Base-by-base conservation (phyloP, 2,329 filamentous ascomycete genomes). In the Trichoderma arundinaceum region DNA sequence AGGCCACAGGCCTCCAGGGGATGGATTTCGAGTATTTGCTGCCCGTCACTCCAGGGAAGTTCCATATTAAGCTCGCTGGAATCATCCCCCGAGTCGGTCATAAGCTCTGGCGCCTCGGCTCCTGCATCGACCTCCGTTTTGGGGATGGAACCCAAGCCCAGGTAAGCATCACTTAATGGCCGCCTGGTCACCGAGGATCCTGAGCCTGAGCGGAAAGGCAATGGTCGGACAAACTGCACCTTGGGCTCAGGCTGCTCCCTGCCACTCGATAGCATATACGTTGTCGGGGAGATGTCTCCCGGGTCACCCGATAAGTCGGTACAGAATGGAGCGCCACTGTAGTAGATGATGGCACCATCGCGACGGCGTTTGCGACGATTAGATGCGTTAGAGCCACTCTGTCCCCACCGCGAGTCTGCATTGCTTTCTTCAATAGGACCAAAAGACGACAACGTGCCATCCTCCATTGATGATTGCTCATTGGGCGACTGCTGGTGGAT, bases 331-430 rank as follows among this genome's bases (percentile, higher is more conserved):
- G 90, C 90, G 32, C 90, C 91, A 67, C 85, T 92, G 74, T 94
- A 96, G 73, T 94, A 96, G 17, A 94, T 92, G 69, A 96, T 90
- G 1, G 90, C 88, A 8, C 92, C 92, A 66, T 91, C 87, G 12
- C 87, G 83, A 0, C 81, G 83, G 32, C 84, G 84, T 74, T 84
- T 86, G 69, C 79, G 83, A 68, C 78, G 81, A 72, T 72, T 82
- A 65, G 77, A 83, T 53, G 73, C 81, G 69, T 74, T 85, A 69
- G 80, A 86, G 71, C 80, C 80, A 68, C 81, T 83, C 39, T 78
- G 75, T 13, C 75, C 79, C 78, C 80, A 83, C 56, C 78, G 74
- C 0, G 83, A 85, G 15, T 79, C 80, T 1, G 77, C 81, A 10
- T 80, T 83, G 66, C 82, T 86, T 9, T 83, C 81, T 7, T 83